These are phyloP conservation scores for Bruguiera gymnorhiza DNA, from an alignment of 345 rosid genomes.

Conservation along the genomic window DNA sequence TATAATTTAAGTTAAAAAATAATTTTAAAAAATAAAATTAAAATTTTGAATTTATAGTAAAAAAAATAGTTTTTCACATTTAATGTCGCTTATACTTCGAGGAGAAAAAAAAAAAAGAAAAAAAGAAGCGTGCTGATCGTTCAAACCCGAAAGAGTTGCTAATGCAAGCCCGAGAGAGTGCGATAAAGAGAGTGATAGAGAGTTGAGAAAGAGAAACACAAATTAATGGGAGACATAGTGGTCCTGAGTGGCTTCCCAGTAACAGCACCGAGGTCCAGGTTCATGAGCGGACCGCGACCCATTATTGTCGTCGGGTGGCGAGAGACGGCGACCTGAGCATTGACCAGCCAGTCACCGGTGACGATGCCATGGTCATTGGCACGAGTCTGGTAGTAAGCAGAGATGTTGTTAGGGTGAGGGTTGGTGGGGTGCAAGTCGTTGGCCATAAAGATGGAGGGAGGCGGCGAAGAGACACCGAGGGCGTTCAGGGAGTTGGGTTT, in stretches of 20 bases:
- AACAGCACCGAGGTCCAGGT: not conserved
- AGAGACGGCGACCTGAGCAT: constrained; percentile 71
- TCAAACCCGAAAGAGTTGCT: too few relatives aligned
- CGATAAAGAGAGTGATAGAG: too few relatives aligned
- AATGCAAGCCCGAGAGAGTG: too few relatives aligned
- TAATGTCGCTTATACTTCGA: too few relatives aligned
- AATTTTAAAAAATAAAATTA: too few relatives aligned
- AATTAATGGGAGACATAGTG: too few relatives aligned
- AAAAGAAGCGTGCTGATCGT: too few relatives aligned
- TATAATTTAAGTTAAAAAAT: too few relatives aligned
- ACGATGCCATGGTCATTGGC: constrained; percentile 84
- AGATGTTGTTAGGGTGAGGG: constrained; percentile 31
- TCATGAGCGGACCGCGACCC: constrained; percentile 5
- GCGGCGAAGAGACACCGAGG: constrained; percentile 33
- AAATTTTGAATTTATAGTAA: too few relatives aligned
- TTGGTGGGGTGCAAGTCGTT: constrained; percentile 34
- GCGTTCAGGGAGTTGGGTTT: constrained; percentile 33
- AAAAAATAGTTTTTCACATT: too few relatives aligned
- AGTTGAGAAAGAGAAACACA: too few relatives aligned
- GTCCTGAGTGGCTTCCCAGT: constrained; percentile 32
- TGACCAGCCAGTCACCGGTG: constrained; percentile 77
- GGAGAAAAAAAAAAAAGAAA: too few relatives aligned
- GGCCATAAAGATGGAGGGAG: constrained; percentile 39
- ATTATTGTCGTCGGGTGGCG: not conserved
- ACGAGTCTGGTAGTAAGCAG: constrained; percentile 85